Evolutionary conservation across 169 alveolate species (phyloP), one percentile per base, ranked within the genome.

Genomic region (Cryptosporidium xiaoi): DNA sequence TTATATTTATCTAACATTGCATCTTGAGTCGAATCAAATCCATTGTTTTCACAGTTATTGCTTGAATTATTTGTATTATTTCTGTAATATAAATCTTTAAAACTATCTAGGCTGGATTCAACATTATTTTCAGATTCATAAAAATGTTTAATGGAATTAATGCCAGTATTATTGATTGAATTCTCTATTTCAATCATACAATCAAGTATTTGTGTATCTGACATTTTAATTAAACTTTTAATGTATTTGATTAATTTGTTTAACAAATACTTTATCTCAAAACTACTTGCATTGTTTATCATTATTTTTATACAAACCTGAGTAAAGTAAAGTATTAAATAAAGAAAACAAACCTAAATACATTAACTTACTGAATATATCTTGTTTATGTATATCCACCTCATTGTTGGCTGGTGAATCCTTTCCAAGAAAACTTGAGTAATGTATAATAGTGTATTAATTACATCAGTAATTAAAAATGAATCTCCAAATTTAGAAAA

Each of bases 291-390:
- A 29, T 77, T 62, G 36, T 77, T 77, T 31, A 64, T 40, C 29
- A 62, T 60, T 27, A 77, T 77, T 2, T 51, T n/a, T 50, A 77
- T 18, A 3, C 60, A 77, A 62, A 62, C 71, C 87, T 77, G 64
- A 77, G 56, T 27, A 24, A 15, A 1, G 24, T 34, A 20, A 15
- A 1, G 24, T 34, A 20, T 71, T 3, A 51, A 16, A 24, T 0
- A 13, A 56, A 46, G 15, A 18, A 55, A 77, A 77, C 13, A 8
- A n/a, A 20, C 36, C 31, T n/a, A 16, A 34, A 46, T 27, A 5
- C 16, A 58, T 44, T 44, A 77, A 77, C 87, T 77, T 77, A 77
- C 87, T 15, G 77, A 46, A 34, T n/a, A 60, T 20, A 77, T 27
- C 62, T 77, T 77, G 50, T 77, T 77, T 8, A 56, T 50, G 13